A percentile compares a stretch with the other conserved stretches of the same genome.
These are phyloP conservation scores for Hypomontagnella submonticulosa DNA, from an alignment of 495 filamentous ascomycete genomes.

Conservation along the genomic window DNA sequence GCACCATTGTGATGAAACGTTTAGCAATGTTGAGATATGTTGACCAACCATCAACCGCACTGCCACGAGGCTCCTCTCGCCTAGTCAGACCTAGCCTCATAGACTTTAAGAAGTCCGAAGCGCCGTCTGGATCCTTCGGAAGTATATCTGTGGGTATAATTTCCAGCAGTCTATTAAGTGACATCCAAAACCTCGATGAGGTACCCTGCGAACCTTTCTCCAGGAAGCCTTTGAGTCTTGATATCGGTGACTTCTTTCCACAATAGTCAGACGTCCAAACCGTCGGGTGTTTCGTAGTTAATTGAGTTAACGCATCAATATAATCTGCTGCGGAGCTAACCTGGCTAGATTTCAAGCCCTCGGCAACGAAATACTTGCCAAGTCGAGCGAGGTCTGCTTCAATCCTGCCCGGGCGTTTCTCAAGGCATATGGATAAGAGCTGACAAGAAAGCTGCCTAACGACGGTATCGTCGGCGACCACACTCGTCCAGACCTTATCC, in stretches of 20 bases:
- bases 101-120: constrained; percentile 68
- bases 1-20: constrained; percentile 56
- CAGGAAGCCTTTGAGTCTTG: constrained; percentile 76
- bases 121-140: constrained; percentile 51
- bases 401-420: constrained; percentile 63
- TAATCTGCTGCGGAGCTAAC: constrained; percentile 76
- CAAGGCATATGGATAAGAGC: constrained; percentile 70
- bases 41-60: constrained; percentile 74
- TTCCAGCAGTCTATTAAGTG: constrained; percentile 68
- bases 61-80: constrained; percentile 77
- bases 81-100: constrained; percentile 74
- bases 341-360: constrained; percentile 75
- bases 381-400: constrained; percentile 66
- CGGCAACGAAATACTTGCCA: constrained; percentile 72
- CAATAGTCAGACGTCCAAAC: constrained; percentile 79
- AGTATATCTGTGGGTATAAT: constrained; percentile 65
- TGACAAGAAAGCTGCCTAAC: constrained; percentile 77
- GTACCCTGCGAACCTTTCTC: constrained; percentile 84
- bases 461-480: constrained; percentile 70
- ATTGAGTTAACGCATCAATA: constrained; percentile 66
- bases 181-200: constrained; percentile 74
- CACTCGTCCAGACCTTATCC: constrained; percentile 81
- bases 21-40: constrained; percentile 72
- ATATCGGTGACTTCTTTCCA: constrained; percentile 71
- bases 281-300: constrained; percentile 72